Evolutionary conservation across 1,284 basidiomycete genomes (phyloP).

Genomic region (Malassezia yamatoensis): DNA sequence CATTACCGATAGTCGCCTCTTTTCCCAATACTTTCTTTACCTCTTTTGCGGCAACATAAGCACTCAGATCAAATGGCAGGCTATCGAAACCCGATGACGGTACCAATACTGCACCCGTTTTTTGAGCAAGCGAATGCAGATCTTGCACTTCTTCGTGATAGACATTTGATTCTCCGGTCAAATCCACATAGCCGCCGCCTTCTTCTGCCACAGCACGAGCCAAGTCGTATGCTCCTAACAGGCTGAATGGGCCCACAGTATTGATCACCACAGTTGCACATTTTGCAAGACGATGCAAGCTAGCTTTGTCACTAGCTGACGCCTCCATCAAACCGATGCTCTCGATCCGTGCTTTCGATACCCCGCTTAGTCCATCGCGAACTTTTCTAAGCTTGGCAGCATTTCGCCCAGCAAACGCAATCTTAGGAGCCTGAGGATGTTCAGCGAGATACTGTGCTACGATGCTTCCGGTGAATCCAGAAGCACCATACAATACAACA

Average conservation of each 20-base stretch:
- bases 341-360: conserved; percentile 15
- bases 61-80: conserved; percentile 54
- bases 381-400: conserved; percentile 21
- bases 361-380: conserved; percentile 15
- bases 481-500: conserved; percentile 32
- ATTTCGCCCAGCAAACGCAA: conserved; percentile 39
- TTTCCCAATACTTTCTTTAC: conserved; percentile 51
- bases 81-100: conserved; percentile 65
- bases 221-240: conserved; percentile 28
- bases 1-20: conserved; percentile 22
- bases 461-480: conserved; percentile 39
- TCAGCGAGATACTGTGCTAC: conserved; percentile 26
- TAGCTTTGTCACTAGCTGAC: conserved; percentile 19
- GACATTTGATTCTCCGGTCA: conserved; percentile 53
- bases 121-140: conserved; percentile 61
- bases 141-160: conserved; percentile 53
- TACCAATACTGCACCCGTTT: conserved; percentile 60
- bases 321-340: conserved; percentile 26
- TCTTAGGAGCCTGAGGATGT: conserved; percentile 22
- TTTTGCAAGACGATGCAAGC: conserved; percentile 21
- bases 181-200: conserved; percentile 60
- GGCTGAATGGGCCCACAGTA: conserved; percentile 33
- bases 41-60: conserved; percentile 55
- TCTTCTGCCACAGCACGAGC: conserved; percentile 53
- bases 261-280: conserved; percentile 27